Conservation (phyloP, 768 basidiomycete species). For the Daedaleopsis sinensis region DNA sequence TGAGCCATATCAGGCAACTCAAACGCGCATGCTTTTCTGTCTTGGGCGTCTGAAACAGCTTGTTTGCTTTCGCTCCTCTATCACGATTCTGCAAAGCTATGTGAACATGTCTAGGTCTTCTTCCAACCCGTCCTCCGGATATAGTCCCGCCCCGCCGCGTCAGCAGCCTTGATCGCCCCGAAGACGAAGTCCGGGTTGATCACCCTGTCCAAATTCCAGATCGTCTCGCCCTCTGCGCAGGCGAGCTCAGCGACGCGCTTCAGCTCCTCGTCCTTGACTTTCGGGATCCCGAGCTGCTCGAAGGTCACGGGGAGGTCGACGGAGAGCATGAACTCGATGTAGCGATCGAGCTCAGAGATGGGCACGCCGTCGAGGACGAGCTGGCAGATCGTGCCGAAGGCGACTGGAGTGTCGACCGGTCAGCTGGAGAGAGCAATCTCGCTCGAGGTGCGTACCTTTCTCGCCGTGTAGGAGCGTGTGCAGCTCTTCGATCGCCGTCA, state of each 20-base stretch:
- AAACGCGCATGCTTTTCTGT: no score
- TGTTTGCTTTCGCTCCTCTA: no score
- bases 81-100: no score
- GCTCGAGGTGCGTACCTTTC: constrained; percentile 23
- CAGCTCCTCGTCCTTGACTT: constrained; percentile 32
- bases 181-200: constrained; percentile 33
- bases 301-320: constrained; percentile 34
- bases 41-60: no score
- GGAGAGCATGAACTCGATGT: constrained; percentile 34
- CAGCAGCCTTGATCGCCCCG: constrained; percentile 32
- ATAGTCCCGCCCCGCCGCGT: constrained; percentile 29
- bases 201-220: constrained; percentile 34
- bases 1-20: no score
- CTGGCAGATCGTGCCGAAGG: constrained; percentile 34
- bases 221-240: constrained; percentile 32
- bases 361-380: constrained; percentile 31
- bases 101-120: constrained; percentile 13
- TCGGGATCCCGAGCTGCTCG: constrained; percentile 32
- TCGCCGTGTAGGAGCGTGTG: constrained; percentile 34
- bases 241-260: constrained; percentile 30
- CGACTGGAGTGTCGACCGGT: constrained; percentile 19
- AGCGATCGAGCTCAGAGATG: constrained; percentile 30
- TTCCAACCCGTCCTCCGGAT: constrained; percentile 25
- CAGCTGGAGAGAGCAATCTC: not conserved
- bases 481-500: constrained; percentile 32